These are phyloP conservation scores for Chaetomiaceae sp. DNA, from an alignment of 2,329 filamentous ascomycete genomes.

Conservation along the genomic window DNA sequence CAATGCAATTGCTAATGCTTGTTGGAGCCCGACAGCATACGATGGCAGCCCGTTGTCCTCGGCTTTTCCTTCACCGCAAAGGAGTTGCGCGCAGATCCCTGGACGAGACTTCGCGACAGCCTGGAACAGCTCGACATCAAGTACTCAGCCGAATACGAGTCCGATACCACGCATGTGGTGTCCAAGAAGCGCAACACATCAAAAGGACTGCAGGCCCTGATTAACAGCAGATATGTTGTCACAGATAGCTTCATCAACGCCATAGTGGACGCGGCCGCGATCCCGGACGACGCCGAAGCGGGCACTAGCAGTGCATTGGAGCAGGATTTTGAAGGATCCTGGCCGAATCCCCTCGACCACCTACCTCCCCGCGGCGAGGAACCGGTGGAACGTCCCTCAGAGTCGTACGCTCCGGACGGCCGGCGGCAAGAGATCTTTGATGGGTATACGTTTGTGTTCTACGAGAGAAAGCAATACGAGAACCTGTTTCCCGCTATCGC, in stretches of 20 bases:
- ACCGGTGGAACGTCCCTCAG: constrained; percentile 58
- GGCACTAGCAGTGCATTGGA: constrained; percentile 58
- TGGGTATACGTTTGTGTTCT: constrained; percentile 84
- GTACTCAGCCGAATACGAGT: constrained; percentile 65
- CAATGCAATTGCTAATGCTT: not conserved
- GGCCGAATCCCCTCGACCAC: constrained; percentile 68
- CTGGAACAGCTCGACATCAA: constrained; percentile 89
- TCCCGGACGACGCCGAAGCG: constrained; percentile 40
- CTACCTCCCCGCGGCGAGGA: constrained; percentile 72
- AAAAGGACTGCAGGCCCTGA: constrained; percentile 77
- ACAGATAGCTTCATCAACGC: constrained; percentile 67
- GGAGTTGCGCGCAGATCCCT: constrained; percentile 60
- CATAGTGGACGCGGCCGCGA: constrained; percentile 54
- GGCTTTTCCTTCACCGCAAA: constrained; percentile 72
- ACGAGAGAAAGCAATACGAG: constrained; percentile 67
- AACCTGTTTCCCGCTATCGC: constrained; percentile 69
- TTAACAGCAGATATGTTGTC: constrained; percentile 75
- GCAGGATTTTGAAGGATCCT: constrained; percentile 68
- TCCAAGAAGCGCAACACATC: constrained; percentile 85
- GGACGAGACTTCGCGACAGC: constrained; percentile 54
- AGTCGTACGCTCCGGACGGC: constrained; percentile 66
- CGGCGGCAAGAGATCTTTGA: constrained; percentile 68
- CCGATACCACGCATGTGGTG: constrained; percentile 78
- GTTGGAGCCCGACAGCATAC: constrained; percentile 47
- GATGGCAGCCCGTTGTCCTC: constrained; percentile 75